Conservation (phyloP, 2,329 filamentous ascomycete genomes). For the Bipolaris sorokiniana region DNA sequence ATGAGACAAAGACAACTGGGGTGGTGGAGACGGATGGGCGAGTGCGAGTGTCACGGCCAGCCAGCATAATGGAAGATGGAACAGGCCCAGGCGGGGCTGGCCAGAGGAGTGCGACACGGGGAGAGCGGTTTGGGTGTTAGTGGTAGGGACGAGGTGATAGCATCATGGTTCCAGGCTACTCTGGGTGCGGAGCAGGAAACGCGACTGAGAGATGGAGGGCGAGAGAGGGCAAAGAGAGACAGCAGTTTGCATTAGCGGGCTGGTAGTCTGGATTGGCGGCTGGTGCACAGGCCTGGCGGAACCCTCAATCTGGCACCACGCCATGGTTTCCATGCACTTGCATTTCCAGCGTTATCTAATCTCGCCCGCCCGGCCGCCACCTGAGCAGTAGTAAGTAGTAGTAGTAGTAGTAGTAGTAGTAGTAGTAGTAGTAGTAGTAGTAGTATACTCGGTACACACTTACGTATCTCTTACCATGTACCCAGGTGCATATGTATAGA, state of each 20-base stretch:
- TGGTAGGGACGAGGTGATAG: neutral
- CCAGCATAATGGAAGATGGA: neutral
- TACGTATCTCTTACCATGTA: no score
- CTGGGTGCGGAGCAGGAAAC: neutral
- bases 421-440: no score
- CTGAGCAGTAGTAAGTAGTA: no score
- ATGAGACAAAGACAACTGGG: neutral
- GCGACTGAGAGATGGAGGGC: neutral
- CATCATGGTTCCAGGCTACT: slow-evolving; percentile 4
- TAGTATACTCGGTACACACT: no score
- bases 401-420: no score
- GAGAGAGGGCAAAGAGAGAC: neutral
- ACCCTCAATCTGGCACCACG: slow-evolving; percentile 5
- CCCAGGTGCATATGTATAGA: no score
- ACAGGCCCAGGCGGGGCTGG: neutral
- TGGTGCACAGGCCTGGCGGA: slow-evolving; percentile 9
- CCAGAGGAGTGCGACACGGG: no score
- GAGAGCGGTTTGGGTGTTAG: no score
- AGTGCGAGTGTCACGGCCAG: neutral
- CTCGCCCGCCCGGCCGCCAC: neutral
- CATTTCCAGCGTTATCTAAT: slow-evolving; percentile 18
- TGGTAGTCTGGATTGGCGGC: slow-evolving; percentile 9
- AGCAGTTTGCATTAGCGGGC: slow-evolving; percentile 18
- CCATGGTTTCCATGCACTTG: slow-evolving; percentile 4
- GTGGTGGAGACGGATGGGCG: neutral